Percentiles rank a stretch among this genome's conserved stretches.
phyloP scores from a whole-genome alignment of 257 asterid species.

The Eustoma russellianum region DNA sequence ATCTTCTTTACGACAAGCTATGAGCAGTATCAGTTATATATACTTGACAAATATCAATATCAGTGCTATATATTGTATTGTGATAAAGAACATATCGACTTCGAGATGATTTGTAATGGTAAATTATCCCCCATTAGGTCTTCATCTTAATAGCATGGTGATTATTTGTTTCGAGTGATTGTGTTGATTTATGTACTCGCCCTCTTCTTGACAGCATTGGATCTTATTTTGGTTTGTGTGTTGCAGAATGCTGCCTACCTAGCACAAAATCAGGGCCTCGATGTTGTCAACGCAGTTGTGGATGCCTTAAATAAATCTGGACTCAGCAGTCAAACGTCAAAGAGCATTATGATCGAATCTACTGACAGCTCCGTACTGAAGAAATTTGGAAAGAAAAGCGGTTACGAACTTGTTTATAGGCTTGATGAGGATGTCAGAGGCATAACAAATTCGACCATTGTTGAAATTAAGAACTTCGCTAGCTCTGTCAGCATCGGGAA shows the following conservation, averaged over 20 bases:
- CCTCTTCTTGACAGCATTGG: background rate
- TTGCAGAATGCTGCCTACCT: constrained; percentile 75
- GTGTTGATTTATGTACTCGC: no score
- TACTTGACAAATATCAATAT: no score
- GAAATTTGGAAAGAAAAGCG: constrained; percentile 32
- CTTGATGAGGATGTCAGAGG: constrained; percentile 44
- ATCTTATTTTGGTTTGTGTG: constrained; percentile 9
- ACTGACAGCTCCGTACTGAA: constrained; percentile 53
- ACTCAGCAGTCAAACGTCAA: constrained; percentile 34
- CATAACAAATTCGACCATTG: constrained; percentile 49
- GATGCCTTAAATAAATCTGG: constrained; percentile 45
- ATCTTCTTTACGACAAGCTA: no score
- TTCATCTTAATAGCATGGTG: no score
- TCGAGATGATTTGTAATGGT: no score
- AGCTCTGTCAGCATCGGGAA: constrained; percentile 54
- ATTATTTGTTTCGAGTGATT: no score
- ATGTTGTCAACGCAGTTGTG: constrained; percentile 50
- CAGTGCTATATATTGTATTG: no score
- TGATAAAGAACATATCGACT: no score
- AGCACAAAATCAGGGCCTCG: constrained; percentile 58
- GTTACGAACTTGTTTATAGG: constrained; percentile 60
- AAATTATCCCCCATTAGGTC: no score
- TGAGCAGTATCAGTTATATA: no score
- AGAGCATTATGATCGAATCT: constrained; percentile 57
- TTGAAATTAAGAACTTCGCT: constrained; percentile 51